Conservation (phyloP, 2,329 filamentous ascomycete species). For the Ophiosphaerella herpotricha region DNA sequence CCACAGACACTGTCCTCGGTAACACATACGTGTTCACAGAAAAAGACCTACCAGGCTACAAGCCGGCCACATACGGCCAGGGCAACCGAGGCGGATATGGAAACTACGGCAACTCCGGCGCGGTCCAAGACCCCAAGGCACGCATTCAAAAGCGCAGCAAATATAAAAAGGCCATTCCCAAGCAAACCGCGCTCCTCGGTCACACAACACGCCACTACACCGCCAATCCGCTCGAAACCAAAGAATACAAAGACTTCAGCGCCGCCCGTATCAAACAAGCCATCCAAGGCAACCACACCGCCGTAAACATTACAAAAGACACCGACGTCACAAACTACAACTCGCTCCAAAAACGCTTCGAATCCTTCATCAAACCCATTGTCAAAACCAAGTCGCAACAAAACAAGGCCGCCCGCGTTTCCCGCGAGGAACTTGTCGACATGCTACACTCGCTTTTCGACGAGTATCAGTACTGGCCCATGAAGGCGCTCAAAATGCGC, state of each 20-base stretch:
- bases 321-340: constrained; percentile 31
- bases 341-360: constrained; percentile 39
- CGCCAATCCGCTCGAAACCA: constrained; percentile 52
- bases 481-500: constrained; percentile 77
- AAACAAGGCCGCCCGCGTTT: constrained; percentile 88
- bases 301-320: constrained; percentile 36
- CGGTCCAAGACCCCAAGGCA: constrained; percentile 37
- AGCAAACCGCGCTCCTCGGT: constrained; percentile 61
- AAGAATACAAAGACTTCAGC: constrained; percentile 50
- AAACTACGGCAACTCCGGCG: constrained; percentile 23
- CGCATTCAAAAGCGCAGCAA: constrained; percentile 41
- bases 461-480: constrained; percentile 89
- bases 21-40: constrained; percentile 95
- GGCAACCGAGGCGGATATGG: constrained; percentile 27
- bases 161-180: constrained; percentile 45
- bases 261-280: constrained; percentile 51
- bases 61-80: constrained; percentile 41
- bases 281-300: constrained; percentile 44
- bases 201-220: constrained; percentile 63
- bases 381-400: constrained; percentile 30
- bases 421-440: constrained; percentile 85
- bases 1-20: constrained; percentile 64
- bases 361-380: constrained; percentile 34
- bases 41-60: constrained; percentile 83
- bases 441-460: constrained; percentile 82